phyloP scores from a whole-genome alignment of 2,329 filamentous ascomycete species.

The Chrysosporium keratinophilum region DNA sequence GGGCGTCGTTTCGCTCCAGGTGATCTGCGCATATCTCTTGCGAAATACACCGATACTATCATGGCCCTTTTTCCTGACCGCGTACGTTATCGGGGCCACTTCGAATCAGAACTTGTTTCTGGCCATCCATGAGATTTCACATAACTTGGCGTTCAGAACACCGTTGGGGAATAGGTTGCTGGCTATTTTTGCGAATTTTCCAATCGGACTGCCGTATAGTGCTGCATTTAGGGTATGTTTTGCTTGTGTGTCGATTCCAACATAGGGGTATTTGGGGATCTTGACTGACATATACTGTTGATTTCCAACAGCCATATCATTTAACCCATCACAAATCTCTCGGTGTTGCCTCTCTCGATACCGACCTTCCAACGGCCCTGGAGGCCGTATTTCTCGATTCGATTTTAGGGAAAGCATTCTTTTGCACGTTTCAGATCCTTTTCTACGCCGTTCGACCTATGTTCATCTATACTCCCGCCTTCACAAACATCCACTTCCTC shows the following conservation, averaged over 20 bases:
- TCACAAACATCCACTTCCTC: constrained; percentile 72
- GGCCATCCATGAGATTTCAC: constrained; percentile 96
- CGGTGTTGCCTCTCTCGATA: constrained; percentile 90
- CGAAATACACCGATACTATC: constrained; percentile 69
- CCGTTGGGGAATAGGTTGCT: constrained; percentile 70
- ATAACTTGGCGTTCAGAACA: constrained; percentile 87
- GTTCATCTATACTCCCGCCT: constrained; percentile 79
- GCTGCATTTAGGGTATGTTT: constrained; percentile 73
- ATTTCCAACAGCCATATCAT: constrained; percentile 68
- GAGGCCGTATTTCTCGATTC: constrained; percentile 89
- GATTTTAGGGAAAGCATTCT: constrained; percentile 92
- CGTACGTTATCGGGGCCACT: constrained; percentile 86
- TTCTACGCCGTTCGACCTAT: constrained; percentile 97
- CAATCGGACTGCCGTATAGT: constrained; percentile 91
- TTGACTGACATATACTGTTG: neutral
- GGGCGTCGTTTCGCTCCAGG: constrained; percentile 70
- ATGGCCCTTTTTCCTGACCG: constrained; percentile 72
- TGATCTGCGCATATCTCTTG: constrained; percentile 66
- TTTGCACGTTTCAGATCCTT: constrained; percentile 97
- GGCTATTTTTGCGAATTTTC: constrained; percentile 88
- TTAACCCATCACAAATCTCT: constrained; percentile 98
- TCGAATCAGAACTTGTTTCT: constrained; percentile 98
- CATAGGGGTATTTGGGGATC: neutral
- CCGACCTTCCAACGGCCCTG: constrained; percentile 81
- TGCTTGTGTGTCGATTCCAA: neutral